Evolutionary conservation across 306 rosid genomes (phyloP).

Genomic region (Mucuna pruriens): DNA sequence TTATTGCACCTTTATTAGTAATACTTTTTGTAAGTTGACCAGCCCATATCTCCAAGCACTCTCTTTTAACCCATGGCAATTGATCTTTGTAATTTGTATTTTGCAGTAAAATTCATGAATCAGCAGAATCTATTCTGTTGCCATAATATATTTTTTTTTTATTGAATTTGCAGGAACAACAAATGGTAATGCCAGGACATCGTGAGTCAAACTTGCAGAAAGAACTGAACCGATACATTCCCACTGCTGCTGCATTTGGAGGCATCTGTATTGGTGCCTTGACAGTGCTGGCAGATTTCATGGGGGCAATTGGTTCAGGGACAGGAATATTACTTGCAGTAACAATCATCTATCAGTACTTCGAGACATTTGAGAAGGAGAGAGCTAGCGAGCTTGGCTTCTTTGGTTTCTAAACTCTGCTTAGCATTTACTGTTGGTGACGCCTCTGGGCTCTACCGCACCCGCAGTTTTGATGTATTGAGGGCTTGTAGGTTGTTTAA

Average conservation of each 20-base stretch:
- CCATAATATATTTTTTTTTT: not conserved
- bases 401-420: constrained; percentile 54
- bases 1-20: not conserved
- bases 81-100: not conserved
- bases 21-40: not conserved
- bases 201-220: constrained; percentile 68
- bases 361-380: constrained; percentile 71
- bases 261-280: constrained; percentile 80
- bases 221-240: constrained; percentile 68
- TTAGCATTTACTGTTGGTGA: constrained; percentile 26
- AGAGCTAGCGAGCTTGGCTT: constrained; percentile 74
- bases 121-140: not conserved
- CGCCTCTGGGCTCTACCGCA: constrained; percentile 31
- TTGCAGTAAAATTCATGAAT: not conserved
- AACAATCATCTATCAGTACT: constrained; percentile 70
- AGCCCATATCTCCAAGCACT: not conserved
- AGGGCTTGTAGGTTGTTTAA: constrained; percentile 49
- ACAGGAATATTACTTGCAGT: constrained; percentile 74
- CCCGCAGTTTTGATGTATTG: constrained; percentile 53
- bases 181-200: constrained; percentile 80
- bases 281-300: constrained; percentile 76
- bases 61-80: not conserved
- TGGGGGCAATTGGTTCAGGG: constrained; percentile 79
- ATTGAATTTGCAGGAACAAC: constrained; percentile 58
- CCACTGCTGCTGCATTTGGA: constrained; percentile 73